These are phyloP conservation scores for Euphorbia schlechtendalii DNA, from an alignment of 441 rosid genomes.

Conservation along the genomic window DNA sequence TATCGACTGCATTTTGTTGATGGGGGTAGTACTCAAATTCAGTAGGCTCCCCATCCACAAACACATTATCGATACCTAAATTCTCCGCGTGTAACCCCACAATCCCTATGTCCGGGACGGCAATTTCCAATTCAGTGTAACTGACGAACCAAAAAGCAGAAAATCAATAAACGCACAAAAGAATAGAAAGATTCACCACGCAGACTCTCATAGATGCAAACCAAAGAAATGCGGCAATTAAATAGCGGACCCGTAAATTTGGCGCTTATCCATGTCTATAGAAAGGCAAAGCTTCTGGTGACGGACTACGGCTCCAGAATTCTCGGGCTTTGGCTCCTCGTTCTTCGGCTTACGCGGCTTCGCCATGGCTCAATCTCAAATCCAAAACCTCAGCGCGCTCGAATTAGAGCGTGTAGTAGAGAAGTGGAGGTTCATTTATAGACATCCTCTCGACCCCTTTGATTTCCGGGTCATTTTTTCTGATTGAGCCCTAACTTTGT, in stretches of 20 bases:
- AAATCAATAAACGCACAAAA: neutral
- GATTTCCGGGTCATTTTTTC: neutral
- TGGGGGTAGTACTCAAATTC: slow-evolving; percentile 89
- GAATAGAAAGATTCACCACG: neutral
- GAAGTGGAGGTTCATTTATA: neutral
- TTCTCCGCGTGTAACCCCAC: slow-evolving; percentile 92
- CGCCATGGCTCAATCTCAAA: slow-evolving; percentile 45
- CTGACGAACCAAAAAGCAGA: slow-evolving; percentile 26
- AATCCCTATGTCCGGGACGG: slow-evolving; percentile 89
- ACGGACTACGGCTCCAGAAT: slow-evolving; percentile 70
- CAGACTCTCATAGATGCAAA: neutral
- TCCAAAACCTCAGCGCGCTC: slow-evolving; percentile 1
- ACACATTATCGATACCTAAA: slow-evolving; percentile 76
- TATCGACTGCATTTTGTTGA: slow-evolving; percentile 38
- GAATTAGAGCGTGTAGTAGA: neutral
- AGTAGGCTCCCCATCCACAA: slow-evolving; percentile 85
- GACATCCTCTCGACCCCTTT: neutral
- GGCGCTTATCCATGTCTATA: slow-evolving; percentile 60
- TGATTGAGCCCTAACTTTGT: slow-evolving; percentile 1
- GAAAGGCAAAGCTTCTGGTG: slow-evolving; percentile 96
- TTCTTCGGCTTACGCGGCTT: slow-evolving; percentile 81
- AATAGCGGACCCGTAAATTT: slow-evolving; percentile 64
- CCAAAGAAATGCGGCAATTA: neutral
- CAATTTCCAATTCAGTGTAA: slow-evolving; percentile 83
- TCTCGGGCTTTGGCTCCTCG: slow-evolving; percentile 65